Evolutionary conservation across 2,329 filamentous ascomycete species (phyloP), one percentile per base, ranked within the genome.

Genomic region (Paecilomyces variotii): DNA sequence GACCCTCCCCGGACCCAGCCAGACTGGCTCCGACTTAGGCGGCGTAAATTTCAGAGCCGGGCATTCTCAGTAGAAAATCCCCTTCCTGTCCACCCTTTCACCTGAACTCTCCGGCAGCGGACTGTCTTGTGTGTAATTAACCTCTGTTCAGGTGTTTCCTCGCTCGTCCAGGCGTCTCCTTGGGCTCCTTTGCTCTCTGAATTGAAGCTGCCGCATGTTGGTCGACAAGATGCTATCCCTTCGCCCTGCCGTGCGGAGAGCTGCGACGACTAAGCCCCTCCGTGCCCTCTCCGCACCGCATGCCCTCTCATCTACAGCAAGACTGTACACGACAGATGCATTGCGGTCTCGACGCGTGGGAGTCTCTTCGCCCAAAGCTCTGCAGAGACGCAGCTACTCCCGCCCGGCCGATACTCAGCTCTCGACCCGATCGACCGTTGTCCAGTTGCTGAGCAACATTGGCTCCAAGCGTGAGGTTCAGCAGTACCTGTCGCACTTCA

Each of bases 401-500:
- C 76, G 78, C 53, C 72, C 75, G 28, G 70, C 78, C 6, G 77
- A 77, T 56, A 69, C 71, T 65, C 77, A 87, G 67, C 81, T 83
- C 60, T 85, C 83, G 59, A 91, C 89, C 52, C 84, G 89, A 60
- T 87, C 87, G 53, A 92, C 91, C 57, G 91, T 96, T 63, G 88
- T 95, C 70, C 90, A 93, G 78, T 84, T 96, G 60, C 83, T 97
- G 66, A 96, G 91, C 79, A 96, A 93, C 78, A 95, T 97, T 73
- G 93, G 91, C 62, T 96, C 91, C 63, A 96, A 95, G 83, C 84
- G 93, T 61, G 93, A 99, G 79, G 91, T 95, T 63, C 90, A 97
- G 80, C 93, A 97, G 77, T 97, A 97, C 76, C 87, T 97, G 60
- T 94, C 92, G 65, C 91, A 97, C 74, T 99, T 99, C 82, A 94